Conservation (phyloP, 371 early-diverging fungal species). For the Mucor racemosus region DNA sequence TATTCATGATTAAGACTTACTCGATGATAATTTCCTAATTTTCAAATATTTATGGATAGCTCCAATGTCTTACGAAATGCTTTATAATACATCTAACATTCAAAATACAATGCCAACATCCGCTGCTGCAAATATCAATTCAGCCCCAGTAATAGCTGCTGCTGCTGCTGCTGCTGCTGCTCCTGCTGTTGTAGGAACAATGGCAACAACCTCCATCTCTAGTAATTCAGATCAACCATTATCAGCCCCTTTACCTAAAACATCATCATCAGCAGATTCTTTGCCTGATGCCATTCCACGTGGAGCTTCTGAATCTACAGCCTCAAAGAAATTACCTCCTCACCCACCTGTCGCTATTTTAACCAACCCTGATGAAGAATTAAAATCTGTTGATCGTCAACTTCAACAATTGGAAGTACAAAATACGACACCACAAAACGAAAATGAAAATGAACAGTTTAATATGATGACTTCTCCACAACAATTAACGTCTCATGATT, state of each 20-base stretch:
- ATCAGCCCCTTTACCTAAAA: conserved; percentile 14
- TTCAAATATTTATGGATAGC: background rate
- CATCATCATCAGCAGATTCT: conserved; percentile 7
- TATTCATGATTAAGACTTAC: background rate
- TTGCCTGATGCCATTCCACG: background rate
- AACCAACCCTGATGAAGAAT: conserved; percentile 40
- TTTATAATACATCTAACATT: background rate
- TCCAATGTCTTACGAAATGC: conserved; percentile 12
- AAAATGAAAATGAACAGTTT: background rate
- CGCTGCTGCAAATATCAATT: background rate
- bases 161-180: background rate
- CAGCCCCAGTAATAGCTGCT: background rate
- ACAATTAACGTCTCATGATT: background rate
- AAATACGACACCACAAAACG: conserved; percentile 6
- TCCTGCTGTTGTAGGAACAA: background rate
- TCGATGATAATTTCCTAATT: background rate
- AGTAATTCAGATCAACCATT: background rate
- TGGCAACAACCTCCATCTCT: background rate
- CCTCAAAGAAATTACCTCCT: conserved; percentile 1
- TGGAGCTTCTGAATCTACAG: conserved; percentile 11
- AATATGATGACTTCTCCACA: conserved; percentile 1
- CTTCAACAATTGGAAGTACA: conserved; percentile 29
- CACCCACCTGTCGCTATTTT: conserved; percentile 17
- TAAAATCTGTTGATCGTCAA: conserved; percentile 40
- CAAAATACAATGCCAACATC: background rate